These are phyloP conservation scores for Dryas drummondii DNA, from an alignment of 306 rosid species.

Conservation along the genomic window DNA sequence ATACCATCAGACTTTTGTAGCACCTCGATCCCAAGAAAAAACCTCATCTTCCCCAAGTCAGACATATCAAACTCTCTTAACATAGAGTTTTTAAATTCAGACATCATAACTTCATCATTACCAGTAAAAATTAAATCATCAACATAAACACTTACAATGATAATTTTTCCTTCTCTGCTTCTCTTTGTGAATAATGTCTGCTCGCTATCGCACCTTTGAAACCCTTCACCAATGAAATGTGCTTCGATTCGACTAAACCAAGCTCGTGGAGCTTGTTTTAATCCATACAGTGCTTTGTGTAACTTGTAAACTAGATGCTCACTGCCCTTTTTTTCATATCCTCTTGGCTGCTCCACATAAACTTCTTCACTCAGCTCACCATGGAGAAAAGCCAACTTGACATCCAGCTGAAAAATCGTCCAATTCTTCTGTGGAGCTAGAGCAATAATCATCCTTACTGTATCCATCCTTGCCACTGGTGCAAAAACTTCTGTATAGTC, in stretches of 20 bases:
- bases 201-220: not conserved
- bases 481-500: constrained; percentile 11
- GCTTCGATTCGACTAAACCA: constrained; percentile 16
- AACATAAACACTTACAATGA: constrained; percentile 25
- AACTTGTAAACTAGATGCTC: constrained; percentile 11
- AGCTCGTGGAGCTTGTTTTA: constrained; percentile 17
- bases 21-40: constrained; percentile 13
- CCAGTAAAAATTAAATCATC: constrained; percentile 18
- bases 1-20: constrained; percentile 3
- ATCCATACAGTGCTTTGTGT: constrained; percentile 7
- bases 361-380: constrained; percentile 15
- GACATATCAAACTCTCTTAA: constrained; percentile 13
- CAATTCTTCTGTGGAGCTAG: not conserved
- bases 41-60: not conserved
- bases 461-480: constrained; percentile 17
- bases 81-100: constrained; percentile 8
- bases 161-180: not conserved
- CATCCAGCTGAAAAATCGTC: not conserved
- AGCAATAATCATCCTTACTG: constrained; percentile 11
- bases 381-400: not conserved
- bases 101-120: constrained; percentile 20
- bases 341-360: constrained; percentile 17
- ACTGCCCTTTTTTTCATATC: constrained; percentile 7
- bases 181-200: constrained; percentile 9
- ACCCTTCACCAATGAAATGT: constrained; percentile 6